Evolutionary conservation across 2,329 filamentous ascomycete genomes (phyloP).

Genomic region (Elsinoe arachidis): DNA sequence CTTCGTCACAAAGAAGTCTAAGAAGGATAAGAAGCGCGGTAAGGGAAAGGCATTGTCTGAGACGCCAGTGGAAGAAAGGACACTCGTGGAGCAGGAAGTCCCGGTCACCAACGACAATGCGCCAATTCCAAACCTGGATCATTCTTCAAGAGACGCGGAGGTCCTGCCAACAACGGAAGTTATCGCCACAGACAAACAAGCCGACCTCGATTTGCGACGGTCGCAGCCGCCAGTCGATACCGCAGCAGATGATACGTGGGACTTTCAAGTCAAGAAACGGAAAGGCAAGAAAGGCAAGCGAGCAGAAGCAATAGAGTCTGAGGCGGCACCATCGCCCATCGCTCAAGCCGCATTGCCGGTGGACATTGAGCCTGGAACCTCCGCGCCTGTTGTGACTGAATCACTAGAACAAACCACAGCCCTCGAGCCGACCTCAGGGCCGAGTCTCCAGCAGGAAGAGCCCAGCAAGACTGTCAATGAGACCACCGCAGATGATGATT

Average conservation of each 20-base stretch:
- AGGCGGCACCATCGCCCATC: slow-evolving; percentile 13
- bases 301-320: slow-evolving; percentile 6
- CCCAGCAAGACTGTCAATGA: not conserved
- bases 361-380: not conserved
- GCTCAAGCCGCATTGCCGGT: not conserved
- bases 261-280: slow-evolving; percentile 20
- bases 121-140: no score
- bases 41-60: slow-evolving; percentile 9
- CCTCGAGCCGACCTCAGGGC: not conserved
- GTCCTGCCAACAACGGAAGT: not conserved
- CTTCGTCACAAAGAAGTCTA: slow-evolving; percentile 22
- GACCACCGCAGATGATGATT: slow-evolving; percentile 2
- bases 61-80: not conserved
- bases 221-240: not conserved
- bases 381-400: not conserved
- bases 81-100: not conserved
- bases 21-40: slow-evolving; percentile 25
- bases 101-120: no score
- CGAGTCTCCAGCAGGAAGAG: not conserved
- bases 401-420: no score
- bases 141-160: no score
- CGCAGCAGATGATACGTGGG: slow-evolving; percentile 12
- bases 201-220: not conserved
- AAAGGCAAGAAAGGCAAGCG: slow-evolving; percentile 23
- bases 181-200: not conserved